A percentile compares a stretch with the other conserved stretches of the same genome.
These are phyloP conservation scores for Dendrocalamus sinicus DNA, from an alignment of 176 grass and related monocot genomes.

Conservation along the genomic window DNA sequence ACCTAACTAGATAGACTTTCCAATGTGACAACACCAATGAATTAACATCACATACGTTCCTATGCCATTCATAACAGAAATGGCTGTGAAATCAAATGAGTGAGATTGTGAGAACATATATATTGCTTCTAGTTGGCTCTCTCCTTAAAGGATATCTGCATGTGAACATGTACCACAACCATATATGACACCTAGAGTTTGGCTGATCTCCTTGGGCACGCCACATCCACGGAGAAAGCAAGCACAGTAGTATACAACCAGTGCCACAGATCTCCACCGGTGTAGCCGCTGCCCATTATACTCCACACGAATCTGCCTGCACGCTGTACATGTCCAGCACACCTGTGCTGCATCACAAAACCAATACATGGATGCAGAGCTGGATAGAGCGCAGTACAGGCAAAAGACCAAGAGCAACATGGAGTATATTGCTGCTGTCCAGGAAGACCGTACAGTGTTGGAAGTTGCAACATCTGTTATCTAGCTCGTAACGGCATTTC, in stretches of 20 bases:
- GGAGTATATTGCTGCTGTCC: neutral
- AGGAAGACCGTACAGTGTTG: slow-evolving; percentile 5
- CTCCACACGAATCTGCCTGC: slow-evolving; percentile 21
- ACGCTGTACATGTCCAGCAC: slow-evolving; percentile 38
- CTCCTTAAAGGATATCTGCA: neutral
- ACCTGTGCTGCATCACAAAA: slow-evolving; percentile 8
- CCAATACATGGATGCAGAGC: neutral
- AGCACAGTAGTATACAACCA: slow-evolving; percentile 33
- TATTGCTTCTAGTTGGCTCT: neutral
- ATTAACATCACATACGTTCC: neutral
- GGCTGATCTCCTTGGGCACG: neutral
- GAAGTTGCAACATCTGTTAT: slow-evolving; percentile 25
- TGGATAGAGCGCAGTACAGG: neutral
- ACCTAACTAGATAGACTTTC: neutral
- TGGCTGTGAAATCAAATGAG: neutral
- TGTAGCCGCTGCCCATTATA: neutral
- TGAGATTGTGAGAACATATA: neutral
- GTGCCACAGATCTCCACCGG: neutral
- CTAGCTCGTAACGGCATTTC: slow-evolving; percentile 20
- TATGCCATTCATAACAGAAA: neutral
- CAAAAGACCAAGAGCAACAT: neutral
- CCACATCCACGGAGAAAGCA: slow-evolving; percentile 9
- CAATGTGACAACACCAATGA: neutral
- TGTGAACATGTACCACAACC: slow-evolving; percentile 5
- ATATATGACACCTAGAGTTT: slow-evolving; percentile 19